Evolutionary conservation across 768 basidiomycete species (phyloP).

Genomic region (Gautieria morchelliformis): DNA sequence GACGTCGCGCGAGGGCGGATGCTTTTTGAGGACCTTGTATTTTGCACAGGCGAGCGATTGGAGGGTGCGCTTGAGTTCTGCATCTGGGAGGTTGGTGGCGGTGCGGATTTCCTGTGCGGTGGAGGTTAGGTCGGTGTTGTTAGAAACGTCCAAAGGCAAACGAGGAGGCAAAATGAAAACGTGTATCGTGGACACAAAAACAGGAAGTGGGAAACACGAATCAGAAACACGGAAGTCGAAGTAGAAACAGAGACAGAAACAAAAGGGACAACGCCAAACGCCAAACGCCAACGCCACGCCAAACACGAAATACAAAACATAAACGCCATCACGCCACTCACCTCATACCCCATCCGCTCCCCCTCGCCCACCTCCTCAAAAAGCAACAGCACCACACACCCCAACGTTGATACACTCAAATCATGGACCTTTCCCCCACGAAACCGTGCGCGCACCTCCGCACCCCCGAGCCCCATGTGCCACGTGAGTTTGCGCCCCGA

Average conservation of each 20-base stretch:
- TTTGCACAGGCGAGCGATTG: slow-evolving; percentile 96
- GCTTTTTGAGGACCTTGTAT: slow-evolving; percentile 85
- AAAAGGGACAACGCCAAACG: too few relatives aligned
- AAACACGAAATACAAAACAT: too few relatives aligned
- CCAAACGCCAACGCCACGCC: too few relatives aligned
- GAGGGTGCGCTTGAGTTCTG: slow-evolving; percentile 81
- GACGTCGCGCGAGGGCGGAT: slow-evolving; percentile 81
- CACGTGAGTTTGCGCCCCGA: slow-evolving; percentile 85
- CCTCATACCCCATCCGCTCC: slow-evolving; percentile 69
- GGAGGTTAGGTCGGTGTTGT: not conserved
- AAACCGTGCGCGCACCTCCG: slow-evolving; percentile 79
- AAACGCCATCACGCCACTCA: slow-evolving; percentile 24
- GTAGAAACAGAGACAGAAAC: too few relatives aligned
- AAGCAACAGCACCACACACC: slow-evolving; percentile 75
- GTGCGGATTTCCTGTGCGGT: slow-evolving; percentile 69
- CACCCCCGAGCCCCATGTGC: slow-evolving; percentile 85
- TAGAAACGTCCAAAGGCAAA: too few relatives aligned
- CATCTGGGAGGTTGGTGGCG: slow-evolving; percentile 63
- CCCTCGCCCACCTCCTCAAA: slow-evolving; percentile 67
- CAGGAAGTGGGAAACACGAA: not conserved
- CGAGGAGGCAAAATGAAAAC: not conserved
- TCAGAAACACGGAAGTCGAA: too few relatives aligned
- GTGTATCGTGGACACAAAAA: not conserved
- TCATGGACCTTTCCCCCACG: slow-evolving; percentile 66
- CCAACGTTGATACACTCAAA: slow-evolving; percentile 86